Evolutionary conservation across 352 stramenopile species (phyloP).

Genomic region (Globisporangium nagaii): DNA sequence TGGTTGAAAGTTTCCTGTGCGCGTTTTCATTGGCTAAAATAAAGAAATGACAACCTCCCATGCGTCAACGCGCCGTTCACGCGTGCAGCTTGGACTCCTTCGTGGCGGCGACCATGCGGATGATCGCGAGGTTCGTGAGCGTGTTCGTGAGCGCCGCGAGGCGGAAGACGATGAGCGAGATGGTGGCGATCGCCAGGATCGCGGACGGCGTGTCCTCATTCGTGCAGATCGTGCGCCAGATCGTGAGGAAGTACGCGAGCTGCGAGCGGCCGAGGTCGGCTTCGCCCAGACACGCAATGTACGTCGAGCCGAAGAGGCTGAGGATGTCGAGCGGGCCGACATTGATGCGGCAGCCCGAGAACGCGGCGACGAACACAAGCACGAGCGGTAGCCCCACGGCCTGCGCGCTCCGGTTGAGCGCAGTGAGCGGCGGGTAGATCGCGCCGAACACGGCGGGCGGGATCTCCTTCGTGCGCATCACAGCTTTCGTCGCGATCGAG

Average conservation of each 20-base stretch:
- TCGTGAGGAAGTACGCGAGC: constrained; percentile 55
- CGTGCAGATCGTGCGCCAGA: constrained; percentile 44
- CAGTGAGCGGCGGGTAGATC: constrained; percentile 51
- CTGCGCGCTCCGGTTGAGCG: constrained; percentile 46
- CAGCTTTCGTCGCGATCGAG: constrained; percentile 49
- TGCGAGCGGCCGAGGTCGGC: constrained; percentile 29
- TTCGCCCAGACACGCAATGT: constrained; percentile 43
- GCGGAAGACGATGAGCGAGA: constrained; percentile 41
- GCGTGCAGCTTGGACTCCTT: constrained; percentile 34
- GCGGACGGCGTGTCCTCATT: constrained; percentile 36
- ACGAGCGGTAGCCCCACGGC: constrained; percentile 35
- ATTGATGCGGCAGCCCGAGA: constrained; percentile 38
- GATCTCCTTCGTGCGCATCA: constrained; percentile 43
- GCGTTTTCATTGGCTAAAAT: too few relatives aligned
- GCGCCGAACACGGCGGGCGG: constrained; percentile 44
- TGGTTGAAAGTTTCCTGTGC: too few relatives aligned
- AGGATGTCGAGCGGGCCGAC: constrained; percentile 24
- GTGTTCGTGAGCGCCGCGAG: constrained; percentile 40
- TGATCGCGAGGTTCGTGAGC: constrained; percentile 50
- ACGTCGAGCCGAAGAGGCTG: constrained; percentile 39
- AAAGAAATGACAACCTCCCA: too few relatives aligned
- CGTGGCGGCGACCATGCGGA: constrained; percentile 48
- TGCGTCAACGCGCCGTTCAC: background rate
- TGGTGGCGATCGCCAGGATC: constrained; percentile 30
- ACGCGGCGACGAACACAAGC: constrained; percentile 44